Evolutionary conservation across 2,329 filamentous ascomycete species (phyloP), one percentile per base, ranked within the genome.

Genomic region (Xylaria multiplex): DNA sequence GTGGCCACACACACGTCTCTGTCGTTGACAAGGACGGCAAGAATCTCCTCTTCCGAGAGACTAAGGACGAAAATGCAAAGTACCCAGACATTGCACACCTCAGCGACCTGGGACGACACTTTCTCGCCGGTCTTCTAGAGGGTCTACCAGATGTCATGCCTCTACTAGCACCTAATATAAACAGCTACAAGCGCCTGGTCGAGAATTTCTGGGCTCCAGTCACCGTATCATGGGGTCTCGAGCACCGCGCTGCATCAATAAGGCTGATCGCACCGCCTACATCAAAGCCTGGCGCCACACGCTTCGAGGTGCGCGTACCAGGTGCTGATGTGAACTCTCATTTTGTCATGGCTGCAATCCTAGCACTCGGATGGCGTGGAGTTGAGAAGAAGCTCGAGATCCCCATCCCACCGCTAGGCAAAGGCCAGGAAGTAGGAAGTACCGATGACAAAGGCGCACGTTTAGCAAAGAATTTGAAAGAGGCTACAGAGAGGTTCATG

Each of bases 151-250:
- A 97, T 75, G 88, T 98, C 71, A 99, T 99, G 96, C 96, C 96
- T 0, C 84, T 98, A 65, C 84, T 99, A 13, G 96, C 95, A 0
- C 96, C 96, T 0, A 99, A 93, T 0, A 88, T 99, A 76, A 99
- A 99, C 85, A 97, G 93, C 68, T 99, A 99, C 85, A 99, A 99
- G 82, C 90, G 96, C 3, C 86, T 99, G 0, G 96, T 99, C 2
- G 96, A 99, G 83, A 98, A 98, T 81, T 98, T 97, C 81, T 99
- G 96, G 96, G 96, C 96, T 0, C 96, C 96, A 0, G 96, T 99
- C 6, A 97, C 95, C 0, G 96, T 98, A 0, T 97, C 93, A 0
- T 99, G 96, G 96, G 96, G 96, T 0, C 82, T 97, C 5, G 96
- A 98, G 80, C 95, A 99, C 78, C 92, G 96, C 67, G 94, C 93